phyloP scores from a whole-genome alignment of 164 flowering plant genomes.

The Amborella trichopoda region DNA sequence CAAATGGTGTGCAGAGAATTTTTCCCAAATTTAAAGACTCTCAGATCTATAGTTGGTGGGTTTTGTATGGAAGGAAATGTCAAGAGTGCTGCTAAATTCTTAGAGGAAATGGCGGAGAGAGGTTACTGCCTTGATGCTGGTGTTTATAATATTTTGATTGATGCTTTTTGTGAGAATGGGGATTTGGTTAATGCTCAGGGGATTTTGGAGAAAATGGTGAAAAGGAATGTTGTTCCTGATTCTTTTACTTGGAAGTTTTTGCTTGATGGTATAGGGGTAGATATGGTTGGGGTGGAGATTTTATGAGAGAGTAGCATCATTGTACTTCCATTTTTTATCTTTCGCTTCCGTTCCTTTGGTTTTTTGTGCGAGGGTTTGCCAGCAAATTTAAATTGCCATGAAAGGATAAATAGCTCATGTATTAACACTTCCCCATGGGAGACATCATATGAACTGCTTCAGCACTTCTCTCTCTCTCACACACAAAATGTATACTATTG shows the following conservation, averaged over 20 bases:
- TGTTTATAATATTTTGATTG: constrained; percentile 37
- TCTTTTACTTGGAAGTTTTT: constrained; percentile 38
- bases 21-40: constrained; percentile 47
- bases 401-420: too few relatives aligned
- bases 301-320: too few relatives aligned
- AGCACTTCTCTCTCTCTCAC: too few relatives aligned
- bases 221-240: constrained; percentile 42
- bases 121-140: constrained; percentile 42
- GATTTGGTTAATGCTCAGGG: constrained; percentile 25
- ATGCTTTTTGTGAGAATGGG: constrained; percentile 29
- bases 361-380: too few relatives aligned
- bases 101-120: constrained; percentile 49
- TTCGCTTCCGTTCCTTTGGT: too few relatives aligned
- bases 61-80: constrained; percentile 51
- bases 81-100: constrained; percentile 34
- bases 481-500: too few relatives aligned
- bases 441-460: too few relatives aligned
- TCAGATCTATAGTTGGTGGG: constrained; percentile 38
- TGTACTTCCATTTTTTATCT: too few relatives aligned
- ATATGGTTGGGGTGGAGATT: too few relatives aligned
- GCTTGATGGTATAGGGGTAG: too few relatives aligned
- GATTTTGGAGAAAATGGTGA: constrained; percentile 41
- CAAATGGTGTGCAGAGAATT: constrained; percentile 43
- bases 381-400: too few relatives aligned
- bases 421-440: too few relatives aligned